Evolutionary conservation across 2,329 filamentous ascomycete species (phyloP).

Genomic region (Teratosphaeria zuluensis): DNA sequence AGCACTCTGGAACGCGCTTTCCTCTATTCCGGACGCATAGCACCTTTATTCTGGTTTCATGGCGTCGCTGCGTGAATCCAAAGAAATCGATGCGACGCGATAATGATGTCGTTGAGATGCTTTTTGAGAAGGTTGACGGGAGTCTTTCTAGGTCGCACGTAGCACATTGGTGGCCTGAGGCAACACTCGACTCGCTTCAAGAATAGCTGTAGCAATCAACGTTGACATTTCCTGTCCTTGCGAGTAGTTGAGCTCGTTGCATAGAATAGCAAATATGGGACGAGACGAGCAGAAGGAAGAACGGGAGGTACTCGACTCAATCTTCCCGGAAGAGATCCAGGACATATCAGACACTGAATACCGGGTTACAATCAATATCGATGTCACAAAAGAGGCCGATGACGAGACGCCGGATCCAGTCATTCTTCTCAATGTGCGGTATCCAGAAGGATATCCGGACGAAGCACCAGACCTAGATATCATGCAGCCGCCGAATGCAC

Average conservation of each 20-base stretch:
- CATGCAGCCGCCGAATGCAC: conserved; percentile 58
- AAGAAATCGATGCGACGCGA: neutral
- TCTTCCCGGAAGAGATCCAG: conserved; percentile 96
- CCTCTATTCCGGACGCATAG: neutral
- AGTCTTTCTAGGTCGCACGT: neutral
- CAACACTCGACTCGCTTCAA: neutral
- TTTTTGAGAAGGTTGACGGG: neutral
- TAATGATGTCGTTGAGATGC: neutral
- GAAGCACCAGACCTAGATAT: conserved; percentile 75
- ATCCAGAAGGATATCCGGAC: conserved; percentile 86
- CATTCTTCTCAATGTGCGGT: conserved; percentile 75
- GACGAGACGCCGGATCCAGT: conserved; percentile 51
- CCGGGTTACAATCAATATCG: conserved; percentile 75
- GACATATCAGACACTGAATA: conserved; percentile 87
- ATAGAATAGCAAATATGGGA: conserved; percentile 31
- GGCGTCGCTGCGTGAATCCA: neutral
- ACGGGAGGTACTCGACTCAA: conserved; percentile 93
- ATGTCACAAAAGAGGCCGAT: conserved; percentile 52
- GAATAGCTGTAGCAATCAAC: neutral
- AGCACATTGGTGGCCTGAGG: neutral
- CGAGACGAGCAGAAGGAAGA: conserved; percentile 88
- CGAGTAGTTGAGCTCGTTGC: neutral
- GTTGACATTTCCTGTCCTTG: too few relatives aligned
- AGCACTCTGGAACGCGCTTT: neutral
- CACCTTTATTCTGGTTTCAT: neutral